phyloP scores from a whole-genome alignment of 768 basidiomycete genomes.

The Kwoniella sp. region DNA sequence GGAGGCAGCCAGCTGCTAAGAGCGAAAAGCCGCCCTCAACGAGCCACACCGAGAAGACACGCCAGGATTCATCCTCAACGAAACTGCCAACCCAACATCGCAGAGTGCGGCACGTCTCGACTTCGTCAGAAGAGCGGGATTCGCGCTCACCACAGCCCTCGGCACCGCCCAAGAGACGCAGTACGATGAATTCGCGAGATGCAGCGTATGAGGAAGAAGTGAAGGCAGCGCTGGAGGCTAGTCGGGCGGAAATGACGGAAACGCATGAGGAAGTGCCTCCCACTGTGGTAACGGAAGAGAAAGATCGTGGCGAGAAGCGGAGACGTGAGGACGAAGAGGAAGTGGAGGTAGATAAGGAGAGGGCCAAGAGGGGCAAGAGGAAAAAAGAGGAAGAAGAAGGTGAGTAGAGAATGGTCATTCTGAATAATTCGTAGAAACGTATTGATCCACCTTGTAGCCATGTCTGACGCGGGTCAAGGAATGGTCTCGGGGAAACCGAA shows the following conservation, averaged over 20 bases:
- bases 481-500: slow-evolving; percentile 45
- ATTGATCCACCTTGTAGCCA: not conserved
- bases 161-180: slow-evolving; percentile 71
- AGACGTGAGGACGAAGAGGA: slow-evolving; percentile 33
- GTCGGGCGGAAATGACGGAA: slow-evolving; percentile 55
- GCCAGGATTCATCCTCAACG: slow-evolving; percentile 10
- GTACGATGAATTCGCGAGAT: slow-evolving; percentile 97
- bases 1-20: slow-evolving; percentile 6
- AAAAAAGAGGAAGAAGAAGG: slow-evolving; percentile 46
- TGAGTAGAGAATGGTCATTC: slow-evolving; percentile 23
- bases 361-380: slow-evolving; percentile 59
- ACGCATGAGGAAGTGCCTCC: slow-evolving; percentile 57
- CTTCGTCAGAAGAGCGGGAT: slow-evolving; percentile 19
- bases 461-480: not conserved
- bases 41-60: slow-evolving; percentile 1
- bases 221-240: slow-evolving; percentile 52
- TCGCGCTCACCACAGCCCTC: slow-evolving; percentile 29
- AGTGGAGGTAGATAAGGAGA: slow-evolving; percentile 31
- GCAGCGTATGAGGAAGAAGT: slow-evolving; percentile 82
- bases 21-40: slow-evolving; percentile 28
- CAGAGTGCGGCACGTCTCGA: slow-evolving; percentile 15
- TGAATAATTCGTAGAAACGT: not conserved
- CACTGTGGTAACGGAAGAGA: slow-evolving; percentile 58
- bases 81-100: not conserved
- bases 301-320: slow-evolving; percentile 37